Percentiles rank a stretch among this genome's conserved stretches.
These are phyloP conservation scores for Apiotrichum montevideense DNA, from an alignment of 1,284 basidiomycete species.

Conservation along the genomic window DNA sequence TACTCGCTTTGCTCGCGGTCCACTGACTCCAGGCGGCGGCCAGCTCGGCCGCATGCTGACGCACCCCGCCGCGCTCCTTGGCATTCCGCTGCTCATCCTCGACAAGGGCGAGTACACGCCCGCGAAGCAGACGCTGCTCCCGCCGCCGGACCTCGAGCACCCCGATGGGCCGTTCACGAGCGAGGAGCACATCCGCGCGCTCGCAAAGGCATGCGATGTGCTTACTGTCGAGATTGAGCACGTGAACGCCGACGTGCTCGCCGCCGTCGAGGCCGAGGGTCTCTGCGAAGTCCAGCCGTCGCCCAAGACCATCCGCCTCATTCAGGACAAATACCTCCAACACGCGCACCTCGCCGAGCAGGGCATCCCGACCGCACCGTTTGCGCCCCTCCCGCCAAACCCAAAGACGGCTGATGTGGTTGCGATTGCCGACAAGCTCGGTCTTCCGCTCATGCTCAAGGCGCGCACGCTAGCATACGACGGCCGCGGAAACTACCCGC, in stretches of 20 bases:
- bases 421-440: constrained; percentile 56
- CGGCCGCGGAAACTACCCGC: constrained; percentile 84
- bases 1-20: neutral
- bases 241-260: constrained; percentile 74
- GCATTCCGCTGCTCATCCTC: constrained; percentile 80
- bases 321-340: constrained; percentile 93
- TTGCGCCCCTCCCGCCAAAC: constrained; percentile 52
- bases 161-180: constrained; percentile 87
- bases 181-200: constrained; percentile 68
- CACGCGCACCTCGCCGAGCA: constrained; percentile 66
- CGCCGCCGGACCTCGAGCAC: constrained; percentile 56
- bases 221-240: constrained; percentile 98
- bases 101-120: constrained; percentile 74
- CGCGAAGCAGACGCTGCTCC: constrained; percentile 80
- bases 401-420: constrained; percentile 53
- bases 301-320: constrained; percentile 75
- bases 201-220: constrained; percentile 77
- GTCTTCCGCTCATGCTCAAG: constrained; percentile 94
- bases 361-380: constrained; percentile 68
- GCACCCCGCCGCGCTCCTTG: constrained; percentile 80
- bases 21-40: constrained; percentile 66
- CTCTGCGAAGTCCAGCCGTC: constrained; percentile 72
- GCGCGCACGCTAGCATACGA: constrained; percentile 92
- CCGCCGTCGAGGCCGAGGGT: constrained; percentile 56
- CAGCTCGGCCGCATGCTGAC: constrained; percentile 98